Evolutionary conservation across 208 protist genomes (phyloP), one percentile per base, ranked within the genome.

Genomic region (Porcisia hertigi): DNA sequence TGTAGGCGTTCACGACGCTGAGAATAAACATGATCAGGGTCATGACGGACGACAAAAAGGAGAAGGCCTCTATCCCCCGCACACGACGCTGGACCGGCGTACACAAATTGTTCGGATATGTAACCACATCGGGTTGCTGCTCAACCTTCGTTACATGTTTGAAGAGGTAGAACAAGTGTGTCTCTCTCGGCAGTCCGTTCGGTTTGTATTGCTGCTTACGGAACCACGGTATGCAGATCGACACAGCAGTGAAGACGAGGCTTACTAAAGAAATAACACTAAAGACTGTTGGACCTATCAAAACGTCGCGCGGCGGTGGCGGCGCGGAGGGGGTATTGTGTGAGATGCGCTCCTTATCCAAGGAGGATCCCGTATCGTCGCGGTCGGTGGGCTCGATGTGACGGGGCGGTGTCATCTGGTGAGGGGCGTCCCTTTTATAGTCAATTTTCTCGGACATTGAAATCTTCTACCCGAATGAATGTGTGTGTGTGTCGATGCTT

Each of bases 151-250:
- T 69, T 30, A 82, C 75, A 45, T 73, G 66, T 73, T 89, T 87
- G 74, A 83, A 95, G n/a, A 91, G 80, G 66, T 84, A 86, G 80
- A 92, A 88, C 20, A 84, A 64, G 70, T 78, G 69, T 43, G 84
- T 71, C 16, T 66, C 74, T 41, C 80, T 82, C 36, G 73, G 62
- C 49, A 79, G 77, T 3, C 71, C 83, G 43, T 67, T 67, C 47
- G 79, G 71, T 70, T 71, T 67, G 80, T 92, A 91, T 77, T 95
- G 91, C 81, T 85, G 84, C 78, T 79, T 80, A 59, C 81, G 84
- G 64, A 86, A 92, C 87, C 88, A 95, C 70, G 91, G 88, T 49
- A 89, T 72, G 45, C 83, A 83, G 14, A 95, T 73, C 39, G 87
- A 88, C 25, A 90, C 79, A 23, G 83, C 75, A 23, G 84, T 84